phyloP scores from a whole-genome alignment of 345 rosid species.

The Boechera stricta region DNA sequence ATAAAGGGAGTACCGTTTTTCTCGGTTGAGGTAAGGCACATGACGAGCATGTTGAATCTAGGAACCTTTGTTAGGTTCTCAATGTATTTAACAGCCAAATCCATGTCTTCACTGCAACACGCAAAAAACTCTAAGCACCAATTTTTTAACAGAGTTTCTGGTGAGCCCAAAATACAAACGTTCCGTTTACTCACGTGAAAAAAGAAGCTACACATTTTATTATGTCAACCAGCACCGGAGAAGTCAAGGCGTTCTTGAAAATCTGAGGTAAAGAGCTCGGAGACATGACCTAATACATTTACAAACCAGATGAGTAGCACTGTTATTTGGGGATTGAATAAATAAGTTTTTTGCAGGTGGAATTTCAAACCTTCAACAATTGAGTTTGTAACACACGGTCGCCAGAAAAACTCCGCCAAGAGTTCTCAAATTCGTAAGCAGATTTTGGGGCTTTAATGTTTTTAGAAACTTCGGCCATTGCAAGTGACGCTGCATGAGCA shows the following conservation, averaged over 20 bases:
- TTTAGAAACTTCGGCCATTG: constrained; percentile 75
- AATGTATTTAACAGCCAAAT: constrained; percentile 72
- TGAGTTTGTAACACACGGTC: constrained; percentile 60
- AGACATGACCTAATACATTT: constrained; percentile 58
- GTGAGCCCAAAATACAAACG: background rate
- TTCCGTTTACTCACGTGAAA: constrained; percentile 58
- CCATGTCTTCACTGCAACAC: constrained; percentile 66
- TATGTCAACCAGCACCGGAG: constrained; percentile 73
- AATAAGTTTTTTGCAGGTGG: background rate
- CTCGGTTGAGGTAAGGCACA: constrained; percentile 78
- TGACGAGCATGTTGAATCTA: constrained; percentile 77
- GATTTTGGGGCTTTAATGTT: constrained; percentile 71
- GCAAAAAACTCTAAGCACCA: constrained; percentile 27
- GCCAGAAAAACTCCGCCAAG: constrained; percentile 79
- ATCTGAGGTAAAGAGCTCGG: constrained; percentile 80
- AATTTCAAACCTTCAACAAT: constrained; percentile 71
- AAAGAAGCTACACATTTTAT: constrained; percentile 70
- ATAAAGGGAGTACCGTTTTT: constrained; percentile 61
- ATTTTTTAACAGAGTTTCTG: background rate
- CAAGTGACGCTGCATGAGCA: constrained; percentile 76
- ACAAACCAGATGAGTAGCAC: constrained; percentile 21
- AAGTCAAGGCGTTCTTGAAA: constrained; percentile 76
- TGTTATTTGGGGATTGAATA: background rate
- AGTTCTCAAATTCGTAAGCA: constrained; percentile 85
- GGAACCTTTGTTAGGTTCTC: constrained; percentile 81